Base-by-base conservation (phyloP, 2,329 filamentous ascomycete species). In the Coleophoma crateriformis region DNA sequence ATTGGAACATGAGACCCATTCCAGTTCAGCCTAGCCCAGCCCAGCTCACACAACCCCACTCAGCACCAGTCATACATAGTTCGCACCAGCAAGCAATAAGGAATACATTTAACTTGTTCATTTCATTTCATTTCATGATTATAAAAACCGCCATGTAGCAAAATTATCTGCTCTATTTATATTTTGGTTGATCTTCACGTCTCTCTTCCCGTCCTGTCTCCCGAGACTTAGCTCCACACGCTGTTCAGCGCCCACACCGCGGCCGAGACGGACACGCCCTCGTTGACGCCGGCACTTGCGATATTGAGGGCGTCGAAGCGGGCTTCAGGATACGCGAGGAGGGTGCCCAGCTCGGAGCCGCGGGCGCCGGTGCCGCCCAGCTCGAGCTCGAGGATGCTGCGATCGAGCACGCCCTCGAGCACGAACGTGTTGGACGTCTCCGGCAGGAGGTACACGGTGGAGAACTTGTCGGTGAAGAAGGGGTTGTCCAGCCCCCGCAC, bases 381-480 rank as follows among this genome's bases (percentile, higher is more conserved):
- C 54, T 80, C 81, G 3, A 81, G 64, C 59, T 82, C 79, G 7
- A 79, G 64, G 22, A 82, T 73, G 12, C 69, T 74, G 5, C 76
- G 67, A 58, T 83, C 79, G 4, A 81, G 67, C 3, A 82, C 67
- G 1, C 72, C 73, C 45, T 72, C 71, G 33, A 82, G 51, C 15
- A 47, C 53, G 32, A 61, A 62, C 1, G 52, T 57, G 4, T 55
- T 50, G 0, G 50, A 14, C 17, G 59, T 56, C 3, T 32, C 19
- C 12, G 41, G 41, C 41, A 58, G 50, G 3, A 54, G 46, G 13
- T 61, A 58, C 0, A 32, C 52, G 13, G 58, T 50, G n/a, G 50
- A 50, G 59, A 81, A 78, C 54, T 77, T 76, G 53, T 81, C 74
- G 0, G 74, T 79, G 61, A 80, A 81, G 64, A 76, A 78, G 1